These are phyloP conservation scores for Botrytis byssoidea DNA, from an alignment of 2,329 filamentous ascomycete species.

Conservation along the genomic window DNA sequence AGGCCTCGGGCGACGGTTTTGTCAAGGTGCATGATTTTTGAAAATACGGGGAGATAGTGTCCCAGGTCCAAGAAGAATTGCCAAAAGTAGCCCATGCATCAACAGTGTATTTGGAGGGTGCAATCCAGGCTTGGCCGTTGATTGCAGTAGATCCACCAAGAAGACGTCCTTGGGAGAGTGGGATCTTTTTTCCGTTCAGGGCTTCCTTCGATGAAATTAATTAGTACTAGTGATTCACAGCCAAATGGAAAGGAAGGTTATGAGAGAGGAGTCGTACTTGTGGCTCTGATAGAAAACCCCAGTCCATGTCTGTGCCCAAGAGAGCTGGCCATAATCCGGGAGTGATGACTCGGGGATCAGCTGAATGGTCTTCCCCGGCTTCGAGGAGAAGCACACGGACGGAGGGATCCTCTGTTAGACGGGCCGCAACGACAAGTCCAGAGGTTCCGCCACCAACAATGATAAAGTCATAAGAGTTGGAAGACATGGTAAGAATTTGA, in stretches of 20 bases:
- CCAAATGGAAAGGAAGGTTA: no score
- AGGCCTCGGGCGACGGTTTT: not conserved
- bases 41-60: conserved; percentile 43
- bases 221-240: no score
- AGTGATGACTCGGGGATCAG: conserved; percentile 40
- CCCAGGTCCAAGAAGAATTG: conserved; percentile 41
- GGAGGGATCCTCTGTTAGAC: conserved; percentile 42
- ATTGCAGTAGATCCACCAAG: conserved; percentile 42
- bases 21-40: conserved; percentile 38
- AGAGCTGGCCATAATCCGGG: conserved; percentile 26
- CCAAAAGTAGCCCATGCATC: conserved; percentile 44
- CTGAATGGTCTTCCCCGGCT: conserved; percentile 40
- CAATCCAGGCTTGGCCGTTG: conserved; percentile 38
- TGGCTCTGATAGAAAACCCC: conserved; percentile 13
- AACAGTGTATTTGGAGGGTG: conserved; percentile 35
- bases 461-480: no score
- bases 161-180: conserved; percentile 35
- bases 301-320: conserved; percentile 18
- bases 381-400: conserved; percentile 44
- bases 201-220: not conserved
- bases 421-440: conserved; percentile 39
- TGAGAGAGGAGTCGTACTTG: not conserved
- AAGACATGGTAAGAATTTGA: no score
- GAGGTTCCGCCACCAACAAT: no score
- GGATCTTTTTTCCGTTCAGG: not conserved